Conservation (phyloP, 768 basidiomycete genomes). For the Chalciporus sphaerocephalus region DNA sequence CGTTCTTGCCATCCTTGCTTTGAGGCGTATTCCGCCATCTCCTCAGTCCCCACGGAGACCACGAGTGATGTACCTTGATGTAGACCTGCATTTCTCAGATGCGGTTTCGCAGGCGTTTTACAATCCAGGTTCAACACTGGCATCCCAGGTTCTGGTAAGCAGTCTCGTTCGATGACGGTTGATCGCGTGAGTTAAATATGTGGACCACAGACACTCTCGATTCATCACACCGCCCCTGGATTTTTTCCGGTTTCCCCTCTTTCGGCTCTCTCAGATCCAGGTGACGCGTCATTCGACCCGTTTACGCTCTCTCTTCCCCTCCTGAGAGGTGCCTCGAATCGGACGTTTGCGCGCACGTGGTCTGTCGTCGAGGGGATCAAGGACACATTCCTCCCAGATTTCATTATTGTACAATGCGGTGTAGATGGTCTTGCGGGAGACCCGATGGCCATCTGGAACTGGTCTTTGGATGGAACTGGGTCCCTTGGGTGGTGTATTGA, state of each 20-base stretch:
- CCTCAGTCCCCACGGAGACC: slow-evolving; percentile 35
- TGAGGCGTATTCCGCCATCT: slow-evolving; percentile 42
- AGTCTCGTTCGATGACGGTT: not conserved
- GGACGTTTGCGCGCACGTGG: slow-evolving; percentile 66
- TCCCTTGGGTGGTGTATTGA: slow-evolving; percentile 68
- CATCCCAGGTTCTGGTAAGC: slow-evolving; percentile 47
- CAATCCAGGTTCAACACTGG: slow-evolving; percentile 32
- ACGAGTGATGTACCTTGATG: slow-evolving; percentile 84
- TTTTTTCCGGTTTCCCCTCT: slow-evolving; percentile 74
- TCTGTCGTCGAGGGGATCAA: slow-evolving; percentile 55
- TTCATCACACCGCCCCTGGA: slow-evolving; percentile 78
- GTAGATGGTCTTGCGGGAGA: slow-evolving; percentile 85
- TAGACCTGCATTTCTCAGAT: slow-evolving; percentile 91
- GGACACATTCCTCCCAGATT: slow-evolving; percentile 67
- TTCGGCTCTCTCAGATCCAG: slow-evolving; percentile 41
- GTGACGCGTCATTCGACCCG: slow-evolving; percentile 41
- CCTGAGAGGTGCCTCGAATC: slow-evolving; percentile 58
- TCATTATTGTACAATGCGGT: slow-evolving; percentile 80
- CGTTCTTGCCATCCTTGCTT: slow-evolving; percentile 70
- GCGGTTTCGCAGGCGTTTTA: slow-evolving; percentile 78
- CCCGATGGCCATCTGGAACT: slow-evolving; percentile 70
- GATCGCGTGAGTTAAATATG: not conserved
- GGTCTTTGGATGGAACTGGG: slow-evolving; percentile 55
- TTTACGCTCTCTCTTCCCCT: slow-evolving; percentile 82
- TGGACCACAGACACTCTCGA: slow-evolving; percentile 60